Percentiles rank a stretch among this genome's conserved stretches.
phyloP scores from a whole-genome alignment of 2,329 filamentous ascomycete species.

The Xylaria sp. region DNA sequence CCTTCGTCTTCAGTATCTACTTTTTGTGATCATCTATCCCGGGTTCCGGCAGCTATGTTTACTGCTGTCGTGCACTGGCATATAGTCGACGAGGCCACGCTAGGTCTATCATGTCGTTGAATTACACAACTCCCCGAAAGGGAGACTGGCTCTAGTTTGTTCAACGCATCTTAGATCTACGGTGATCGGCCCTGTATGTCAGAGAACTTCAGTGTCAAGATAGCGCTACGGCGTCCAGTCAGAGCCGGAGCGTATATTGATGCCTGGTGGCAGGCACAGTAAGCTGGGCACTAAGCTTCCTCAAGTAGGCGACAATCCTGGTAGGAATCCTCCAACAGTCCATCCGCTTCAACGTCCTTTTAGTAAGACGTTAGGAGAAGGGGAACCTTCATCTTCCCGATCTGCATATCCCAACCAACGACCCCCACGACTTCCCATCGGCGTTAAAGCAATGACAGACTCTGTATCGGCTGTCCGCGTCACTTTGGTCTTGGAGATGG shows the following conservation, averaged over 20 bases:
- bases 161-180: background rate
- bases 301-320: slow-evolving; percentile 4
- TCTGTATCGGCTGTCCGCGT: too few relatives aligned
- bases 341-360: slow-evolving; percentile 1
- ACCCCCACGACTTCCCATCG: background rate
- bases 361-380: slow-evolving; percentile 9
- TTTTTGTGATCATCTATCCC: background rate
- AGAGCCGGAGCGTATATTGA: slow-evolving; percentile 1
- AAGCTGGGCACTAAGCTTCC: slow-evolving; percentile 12
- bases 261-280: slow-evolving; percentile 13
- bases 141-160: background rate
- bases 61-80: background rate
- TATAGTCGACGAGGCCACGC: background rate
- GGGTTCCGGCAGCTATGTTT: background rate
- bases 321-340: background rate
- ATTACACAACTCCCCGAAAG: background rate
- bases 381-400: slow-evolving; percentile 4
- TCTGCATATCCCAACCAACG: slow-evolving; percentile 5
- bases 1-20: background rate
- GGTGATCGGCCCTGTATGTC: background rate
- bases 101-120: background rate
- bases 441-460: too few relatives aligned
- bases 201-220: background rate
- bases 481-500: too few relatives aligned
- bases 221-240: background rate